A percentile compares a stretch with the other conserved stretches of the same genome.
These are phyloP conservation scores for Telfairia occidentalis DNA, from an alignment of 331 rosid genomes.

Conservation along the genomic window DNA sequence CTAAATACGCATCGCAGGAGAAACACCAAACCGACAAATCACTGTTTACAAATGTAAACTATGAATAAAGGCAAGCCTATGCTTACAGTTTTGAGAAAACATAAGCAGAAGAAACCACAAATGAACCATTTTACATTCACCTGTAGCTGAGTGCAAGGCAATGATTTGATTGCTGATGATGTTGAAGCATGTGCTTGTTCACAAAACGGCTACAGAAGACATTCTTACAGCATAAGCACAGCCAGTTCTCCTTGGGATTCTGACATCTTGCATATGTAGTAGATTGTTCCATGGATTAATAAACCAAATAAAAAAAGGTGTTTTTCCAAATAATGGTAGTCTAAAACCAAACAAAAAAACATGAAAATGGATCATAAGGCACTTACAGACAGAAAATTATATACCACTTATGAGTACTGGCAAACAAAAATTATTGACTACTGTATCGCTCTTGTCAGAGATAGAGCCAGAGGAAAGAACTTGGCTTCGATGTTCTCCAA, in stretches of 20 bases:
- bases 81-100: background rate
- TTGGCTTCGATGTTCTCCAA: background rate
- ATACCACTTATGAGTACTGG: background rate
- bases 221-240: conserved; percentile 60
- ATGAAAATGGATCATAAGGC: background rate
- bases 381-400: background rate
- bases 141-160: conserved; percentile 65
- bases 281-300: background rate
- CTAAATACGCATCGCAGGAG: conserved; percentile 77
- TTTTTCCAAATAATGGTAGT: background rate
- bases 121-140: conserved; percentile 18
- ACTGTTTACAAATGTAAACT: conserved; percentile 23
- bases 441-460: background rate
- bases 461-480: background rate
- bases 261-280: conserved; percentile 33
- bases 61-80: background rate
- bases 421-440: background rate
- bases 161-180: conserved; percentile 34
- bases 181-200: conserved; percentile 77
- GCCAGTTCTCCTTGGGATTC: conserved; percentile 70
- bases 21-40: conserved; percentile 88
- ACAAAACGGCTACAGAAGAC: conserved; percentile 75
- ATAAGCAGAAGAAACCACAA: background rate
- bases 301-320: background rate
- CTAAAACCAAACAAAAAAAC: background rate